These are phyloP conservation scores for Musa itinerans DNA, from an alignment of 176 grass and related monocot species.

Conservation along the genomic window DNA sequence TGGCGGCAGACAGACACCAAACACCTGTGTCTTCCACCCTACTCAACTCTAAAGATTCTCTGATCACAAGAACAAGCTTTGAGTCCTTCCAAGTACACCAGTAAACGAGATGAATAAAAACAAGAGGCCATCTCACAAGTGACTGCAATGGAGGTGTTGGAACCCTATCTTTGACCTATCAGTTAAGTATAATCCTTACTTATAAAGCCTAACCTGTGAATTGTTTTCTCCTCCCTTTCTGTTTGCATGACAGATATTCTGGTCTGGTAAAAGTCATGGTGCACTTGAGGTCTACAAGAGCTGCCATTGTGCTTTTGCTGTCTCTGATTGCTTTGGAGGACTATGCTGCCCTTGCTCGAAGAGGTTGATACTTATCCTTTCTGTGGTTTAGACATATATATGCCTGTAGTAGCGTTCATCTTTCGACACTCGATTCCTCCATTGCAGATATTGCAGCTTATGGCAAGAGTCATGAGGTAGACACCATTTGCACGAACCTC, in stretches of 20 bases:
- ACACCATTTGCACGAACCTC: no score
- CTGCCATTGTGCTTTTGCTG: slow-evolving; percentile 1
- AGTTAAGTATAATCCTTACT: not conserved
- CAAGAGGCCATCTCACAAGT: not conserved
- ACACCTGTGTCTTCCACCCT: slow-evolving; percentile 6
- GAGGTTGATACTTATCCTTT: not conserved
- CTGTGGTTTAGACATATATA: no score
- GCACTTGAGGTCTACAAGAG: not conserved
- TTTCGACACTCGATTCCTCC: no score
- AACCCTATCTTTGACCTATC: slow-evolving; percentile 9
- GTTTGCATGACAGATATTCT: not conserved
- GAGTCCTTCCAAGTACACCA: slow-evolving; percentile 3
- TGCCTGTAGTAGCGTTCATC: no score
- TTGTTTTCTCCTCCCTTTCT: not conserved
- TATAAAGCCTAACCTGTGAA: not conserved
- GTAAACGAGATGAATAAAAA: not conserved
- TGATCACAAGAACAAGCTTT: not conserved
- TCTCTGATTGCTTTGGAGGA: not conserved
- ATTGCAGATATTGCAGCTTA: not conserved
- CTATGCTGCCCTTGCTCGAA: not conserved
- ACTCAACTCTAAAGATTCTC: not conserved
- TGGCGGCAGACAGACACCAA: slow-evolving; percentile 1
- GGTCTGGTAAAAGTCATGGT: not conserved
- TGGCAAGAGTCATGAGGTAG: not conserved
- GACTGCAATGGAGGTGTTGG: not conserved